Percentiles rank a stretch among this genome's conserved stretches.
Conservation (phyloP, 495 filamentous ascomycete genomes). For the Immersiella caudata region DNA sequence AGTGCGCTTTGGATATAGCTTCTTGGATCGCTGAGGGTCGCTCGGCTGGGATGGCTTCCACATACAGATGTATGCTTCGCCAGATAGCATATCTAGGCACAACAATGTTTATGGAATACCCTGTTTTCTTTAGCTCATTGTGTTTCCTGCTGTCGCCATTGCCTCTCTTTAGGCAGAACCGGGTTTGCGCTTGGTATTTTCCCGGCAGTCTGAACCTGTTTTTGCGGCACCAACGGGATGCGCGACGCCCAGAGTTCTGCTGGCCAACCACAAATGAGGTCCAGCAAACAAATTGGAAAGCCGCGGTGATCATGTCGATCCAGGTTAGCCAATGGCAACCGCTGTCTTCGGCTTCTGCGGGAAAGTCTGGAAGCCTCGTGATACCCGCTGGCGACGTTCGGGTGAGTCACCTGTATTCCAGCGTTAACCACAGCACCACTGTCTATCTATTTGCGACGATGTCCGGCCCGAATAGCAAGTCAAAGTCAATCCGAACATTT, state of each 20-base stretch:
- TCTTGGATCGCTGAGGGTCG: background rate
- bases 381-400: no score
- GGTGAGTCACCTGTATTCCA: background rate
- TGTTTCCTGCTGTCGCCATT: background rate
- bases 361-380: no score
- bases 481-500: background rate
- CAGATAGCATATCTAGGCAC: conserved; percentile 12
- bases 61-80: background rate
- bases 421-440: background rate
- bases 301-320: background rate
- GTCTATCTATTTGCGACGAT: background rate
- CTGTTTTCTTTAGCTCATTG: background rate
- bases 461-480: background rate
- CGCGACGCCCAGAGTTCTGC: no score
- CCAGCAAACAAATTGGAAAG: background rate
- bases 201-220: background rate
- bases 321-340: background rate
- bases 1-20: background rate
- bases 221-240: background rate
- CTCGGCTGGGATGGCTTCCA: background rate
- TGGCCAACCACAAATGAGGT: background rate
- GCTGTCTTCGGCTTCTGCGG: background rate
- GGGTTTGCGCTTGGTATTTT: background rate
- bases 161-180: conserved; percentile 8
- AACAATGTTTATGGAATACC: conserved; percentile 13